Evolutionary conservation across 805 yeast genomes (phyloP), one percentile per base, ranked within the genome.

Genomic region (Yamadazyma kitorensis): DNA sequence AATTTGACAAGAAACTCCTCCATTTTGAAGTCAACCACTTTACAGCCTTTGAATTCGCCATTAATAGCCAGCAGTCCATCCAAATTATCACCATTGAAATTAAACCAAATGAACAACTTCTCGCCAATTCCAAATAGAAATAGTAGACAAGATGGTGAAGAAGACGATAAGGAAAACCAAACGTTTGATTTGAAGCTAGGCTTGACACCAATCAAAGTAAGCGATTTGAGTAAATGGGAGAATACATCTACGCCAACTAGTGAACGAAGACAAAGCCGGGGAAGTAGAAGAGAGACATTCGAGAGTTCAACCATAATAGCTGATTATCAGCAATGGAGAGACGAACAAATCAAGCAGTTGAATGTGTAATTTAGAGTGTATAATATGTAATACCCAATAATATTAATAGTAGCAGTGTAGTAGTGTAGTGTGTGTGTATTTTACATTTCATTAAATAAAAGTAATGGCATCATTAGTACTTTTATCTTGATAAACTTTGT

Each of bases 291-390:
- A 9, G 32, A 37, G 13, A 51, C 59, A 22, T 43, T 57, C 21
- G 68, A 66, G 23, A 60, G 56, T 27, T 63, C 70, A 2, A 61
- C 69, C 2, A 49, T 62, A 20, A 67, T 67, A 4, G 70, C 62
- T 25, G 72, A 67, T 20, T 67, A 64, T 41, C 56, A 55, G 36
- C 46, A 40, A 6, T 67, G 73, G 73, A 50, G 69, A 31, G 57
- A 56, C 15, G 70, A 63, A 36, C 48, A 54, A 31, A 61, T 67
- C 27, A 48, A 37, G 26, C 55, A 56, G 44, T 37, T 55, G 24
- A 51, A 39, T 13, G 33, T 16, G 12, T 14, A 13, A 15, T 20
- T 29, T 7, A 29, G 10, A n/a, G 13, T 17, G 14, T 17, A 13
- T 6, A 25, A 27, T n/a, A 13, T n/a, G 17, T 17, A 27, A 6